These are phyloP conservation scores for Blastobotrys apis DNA, from an alignment of 1,139 yeast genomes.

Conservation along the genomic window DNA sequence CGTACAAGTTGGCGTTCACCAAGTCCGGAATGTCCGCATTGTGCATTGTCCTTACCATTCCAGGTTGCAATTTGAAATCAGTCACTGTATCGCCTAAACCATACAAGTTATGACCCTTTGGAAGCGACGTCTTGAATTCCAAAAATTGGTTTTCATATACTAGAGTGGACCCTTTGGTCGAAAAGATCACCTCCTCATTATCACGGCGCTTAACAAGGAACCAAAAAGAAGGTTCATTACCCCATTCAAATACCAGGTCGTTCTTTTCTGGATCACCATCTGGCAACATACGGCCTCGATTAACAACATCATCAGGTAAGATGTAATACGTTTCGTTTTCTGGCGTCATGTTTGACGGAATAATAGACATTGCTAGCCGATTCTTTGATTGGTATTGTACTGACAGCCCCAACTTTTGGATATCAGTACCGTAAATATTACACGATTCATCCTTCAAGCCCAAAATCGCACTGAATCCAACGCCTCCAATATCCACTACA, in stretches of 20 bases:
- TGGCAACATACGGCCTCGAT: conserved; percentile 21
- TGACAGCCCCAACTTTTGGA: conserved; percentile 30
- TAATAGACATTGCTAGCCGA: conserved; percentile 33
- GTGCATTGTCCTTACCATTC: conserved; percentile 24
- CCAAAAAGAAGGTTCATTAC: conserved; percentile 29
- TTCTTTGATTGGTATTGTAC: conserved; percentile 33
- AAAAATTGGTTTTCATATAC: conserved; percentile 38
- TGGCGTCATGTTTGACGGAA: conserved; percentile 31
- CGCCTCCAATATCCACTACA: conserved; percentile 17
- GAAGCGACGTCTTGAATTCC: conserved; percentile 35
- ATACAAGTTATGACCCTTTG: conserved; percentile 31
- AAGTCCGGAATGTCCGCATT: conserved; percentile 23
- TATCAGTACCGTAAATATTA: conserved; percentile 37
- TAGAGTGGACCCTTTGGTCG: conserved; percentile 35
- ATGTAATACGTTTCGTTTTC: conserved; percentile 26
- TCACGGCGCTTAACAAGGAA: conserved; percentile 32
- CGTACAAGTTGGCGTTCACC: conserved; percentile 23
- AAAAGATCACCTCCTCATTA: conserved; percentile 32
- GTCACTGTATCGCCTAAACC: conserved; percentile 39
- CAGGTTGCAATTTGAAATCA: conserved; percentile 33
- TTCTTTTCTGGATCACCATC: conserved; percentile 20
- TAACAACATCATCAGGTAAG: conserved; percentile 32
- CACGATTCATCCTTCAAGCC: conserved; percentile 29
- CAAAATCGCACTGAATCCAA: conserved; percentile 31
- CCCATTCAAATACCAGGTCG: conserved; percentile 30